Base-by-base conservation (phyloP, 768 basidiomycete species). In the Dictyophora rubrovolvata region DNA sequence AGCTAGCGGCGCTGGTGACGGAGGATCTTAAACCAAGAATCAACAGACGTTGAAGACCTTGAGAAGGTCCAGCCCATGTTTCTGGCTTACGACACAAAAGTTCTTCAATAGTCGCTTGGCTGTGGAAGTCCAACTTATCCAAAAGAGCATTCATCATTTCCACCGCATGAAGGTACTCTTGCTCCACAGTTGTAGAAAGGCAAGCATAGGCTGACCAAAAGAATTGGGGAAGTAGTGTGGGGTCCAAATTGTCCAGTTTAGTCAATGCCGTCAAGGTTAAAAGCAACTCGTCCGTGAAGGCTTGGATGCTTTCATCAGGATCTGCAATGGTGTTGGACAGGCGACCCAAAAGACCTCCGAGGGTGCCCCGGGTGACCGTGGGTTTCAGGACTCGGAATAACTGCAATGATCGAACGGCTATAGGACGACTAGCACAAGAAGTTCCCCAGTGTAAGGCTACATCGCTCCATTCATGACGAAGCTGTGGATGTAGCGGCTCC, bases 171-270 rank as follows among this genome's bases (percentile, higher is more conserved):
- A 72, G 67, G 65, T 89, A 96, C 70, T 97, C 93, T 11, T 75
- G 70, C 68, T 95, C 89, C 37, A 88, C 85, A 0, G 86, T 86
- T 2, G 92, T 94, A 23, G 82, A 84, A 18, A 95, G 78, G 65
- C 85, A 89, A 1, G 91, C 93, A 49, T 80, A 80, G 1, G 85
- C 76, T 66, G 84, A 85, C 94, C 93, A 96, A 70, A 89, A 95
- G 53, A 94, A 74, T 62, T 89, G 89, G 2, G 93, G 90, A 12
- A 89, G 73, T 23, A 90, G 75, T 0, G 76, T 71, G 55, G 76
- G 73, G 62, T 86, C 79, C 14, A 88, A 73, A 52, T 85, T 81
- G 14, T 75, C 71, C 2, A 78, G 73, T 17, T 75, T 73, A 18
- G 81, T 80, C 60, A 87, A 74, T 17, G 84, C 77, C 12, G 79